These are phyloP conservation scores for Gossypium australe DNA, from an alignment of 345 rosid species.

Conservation along the genomic window DNA sequence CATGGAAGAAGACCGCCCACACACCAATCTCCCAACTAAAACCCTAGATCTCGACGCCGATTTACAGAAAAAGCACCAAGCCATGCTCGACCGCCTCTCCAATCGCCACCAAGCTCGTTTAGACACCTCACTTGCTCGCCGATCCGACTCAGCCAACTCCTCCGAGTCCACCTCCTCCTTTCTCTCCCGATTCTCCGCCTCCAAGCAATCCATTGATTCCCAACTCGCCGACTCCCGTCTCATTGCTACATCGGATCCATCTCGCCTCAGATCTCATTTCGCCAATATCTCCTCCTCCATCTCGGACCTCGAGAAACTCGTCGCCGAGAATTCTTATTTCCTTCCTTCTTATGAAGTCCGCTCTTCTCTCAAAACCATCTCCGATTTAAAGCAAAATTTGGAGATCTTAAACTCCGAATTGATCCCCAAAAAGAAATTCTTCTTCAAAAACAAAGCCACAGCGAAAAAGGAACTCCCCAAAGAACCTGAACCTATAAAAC, in stretches of 20 bases:
- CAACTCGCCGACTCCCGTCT: slow-evolving; percentile 35
- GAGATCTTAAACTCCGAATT: slow-evolving; percentile 43
- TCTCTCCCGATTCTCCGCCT: slow-evolving; percentile 54
- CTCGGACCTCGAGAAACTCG: slow-evolving; percentile 59
- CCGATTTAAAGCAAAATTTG: slow-evolving; percentile 61
- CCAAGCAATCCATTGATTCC: slow-evolving; percentile 47
- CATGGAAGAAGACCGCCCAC: slow-evolving; percentile 24
- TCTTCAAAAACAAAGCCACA: slow-evolving; percentile 56
- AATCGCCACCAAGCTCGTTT: slow-evolving; percentile 59
- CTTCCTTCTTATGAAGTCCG: slow-evolving; percentile 80
- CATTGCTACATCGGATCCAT: slow-evolving; percentile 27
- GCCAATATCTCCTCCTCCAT: slow-evolving; percentile 51
- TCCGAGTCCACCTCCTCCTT: slow-evolving; percentile 52
- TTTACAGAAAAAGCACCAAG: slow-evolving; percentile 54
- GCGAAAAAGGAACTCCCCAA: slow-evolving; percentile 24
- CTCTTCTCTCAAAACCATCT: slow-evolving; percentile 56
- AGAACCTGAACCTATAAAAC: slow-evolving; percentile 21
- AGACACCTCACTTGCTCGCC: slow-evolving; percentile 20
- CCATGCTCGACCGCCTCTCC: slow-evolving; percentile 80
- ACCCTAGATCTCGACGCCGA: slow-evolving; percentile 20
- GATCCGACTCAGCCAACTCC: slow-evolving; percentile 32
- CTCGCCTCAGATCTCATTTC: slow-evolving; percentile 41
- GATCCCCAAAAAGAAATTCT: slow-evolving; percentile 66
- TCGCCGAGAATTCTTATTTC: slow-evolving; percentile 66
- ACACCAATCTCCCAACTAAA: neutral